A percentile compares a stretch with the other conserved stretches of the same genome.
Evolutionary conservation across 192 early-diverging fungal species (phyloP).

Genomic region (Mortierella claussenii): DNA sequence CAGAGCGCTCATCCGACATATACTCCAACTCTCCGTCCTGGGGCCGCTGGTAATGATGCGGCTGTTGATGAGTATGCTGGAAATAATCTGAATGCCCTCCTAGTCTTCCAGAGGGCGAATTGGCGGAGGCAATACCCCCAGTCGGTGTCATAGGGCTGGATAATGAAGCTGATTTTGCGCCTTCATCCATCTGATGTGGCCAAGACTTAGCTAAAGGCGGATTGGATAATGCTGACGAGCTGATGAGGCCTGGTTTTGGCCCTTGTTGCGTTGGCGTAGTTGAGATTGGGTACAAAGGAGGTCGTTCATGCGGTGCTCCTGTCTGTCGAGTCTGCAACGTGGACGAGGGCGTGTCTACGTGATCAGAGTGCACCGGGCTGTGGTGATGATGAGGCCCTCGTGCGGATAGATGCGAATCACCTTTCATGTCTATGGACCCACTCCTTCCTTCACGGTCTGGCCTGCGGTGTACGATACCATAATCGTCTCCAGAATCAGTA

Average conservation of each 20-base stretch:
- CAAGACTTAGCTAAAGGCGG: constrained; percentile 3
- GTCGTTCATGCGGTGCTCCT: constrained; percentile 5
- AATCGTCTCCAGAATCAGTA: constrained; percentile 26
- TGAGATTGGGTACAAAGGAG: constrained; percentile 14
- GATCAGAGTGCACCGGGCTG: not conserved
- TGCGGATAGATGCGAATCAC: not conserved
- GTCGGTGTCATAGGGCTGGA: not conserved
- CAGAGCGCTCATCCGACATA: constrained; percentile 19
- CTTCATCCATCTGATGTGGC: constrained; percentile 5
- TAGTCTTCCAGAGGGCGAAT: not conserved
- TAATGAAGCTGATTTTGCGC: not conserved
- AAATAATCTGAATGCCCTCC: not conserved
- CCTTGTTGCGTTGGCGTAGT: constrained; percentile 2
- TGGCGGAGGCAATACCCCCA: constrained; percentile 21
- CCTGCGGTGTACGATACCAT: not conserved
- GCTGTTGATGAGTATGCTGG: too few relatives aligned
- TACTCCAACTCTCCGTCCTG: constrained; percentile 18
- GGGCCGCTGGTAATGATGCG: not conserved
- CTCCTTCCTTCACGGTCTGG: not conserved
- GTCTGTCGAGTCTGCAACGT: not conserved
- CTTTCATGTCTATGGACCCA: not conserved
- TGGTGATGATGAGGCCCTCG: not conserved
- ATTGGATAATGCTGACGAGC: not conserved
- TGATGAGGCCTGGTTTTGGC: not conserved
- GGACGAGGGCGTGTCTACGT: not conserved